Evolutionary conservation across 495 filamentous ascomycete genomes (phyloP), one percentile per base, ranked within the genome.

Genomic region (Cairneyella variabilis): DNA sequence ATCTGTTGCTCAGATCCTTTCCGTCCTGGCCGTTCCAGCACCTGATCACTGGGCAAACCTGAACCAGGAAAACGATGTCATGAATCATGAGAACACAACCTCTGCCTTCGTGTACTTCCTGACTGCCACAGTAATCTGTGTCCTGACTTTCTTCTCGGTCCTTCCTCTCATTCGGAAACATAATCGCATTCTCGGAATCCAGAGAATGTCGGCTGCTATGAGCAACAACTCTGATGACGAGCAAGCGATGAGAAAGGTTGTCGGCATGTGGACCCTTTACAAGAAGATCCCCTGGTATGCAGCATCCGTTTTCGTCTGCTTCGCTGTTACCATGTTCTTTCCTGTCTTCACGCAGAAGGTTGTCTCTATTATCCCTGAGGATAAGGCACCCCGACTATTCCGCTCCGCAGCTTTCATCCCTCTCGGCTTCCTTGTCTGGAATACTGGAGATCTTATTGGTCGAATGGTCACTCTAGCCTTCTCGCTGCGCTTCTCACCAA

Each of bases 371-470:
- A 70, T 73, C 48, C 72, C 77, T 5, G 63, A 67, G 4, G 73
- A 73, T n/a, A 58, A 71, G 3, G 63, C 71, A 17, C 66, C 77
- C 1, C 73, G 82, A 12, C 66, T 97, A 22, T 84, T 90, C 52
- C 74, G 80, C 23, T 80, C 85, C 0, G 71, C 83, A 3, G 80
- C 83, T 28, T 99, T 97, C 69, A 90, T 97, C 45, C 91, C 93
- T 1, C 74, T 97, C 3, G 88, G 77, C 8, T 96, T 97, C 69
- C 79, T 99, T 25, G 78, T 96, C 59, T 99, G 93, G 93, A 99
- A 97, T 60, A 60, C 83, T 5, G 93, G 93, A 30, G 93, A 99
- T 64, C 73, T 97, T 3, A 25, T 76, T 8, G 92, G 92, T 0
- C 77, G 95, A 2, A 71, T 93, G n/a, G 37, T 79, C 0, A 85